A percentile compares a stretch with the other conserved stretches of the same genome.
Evolutionary conservation across 2,329 filamentous ascomycete species (phyloP).

Genomic region (Mycosphaerella sp.): DNA sequence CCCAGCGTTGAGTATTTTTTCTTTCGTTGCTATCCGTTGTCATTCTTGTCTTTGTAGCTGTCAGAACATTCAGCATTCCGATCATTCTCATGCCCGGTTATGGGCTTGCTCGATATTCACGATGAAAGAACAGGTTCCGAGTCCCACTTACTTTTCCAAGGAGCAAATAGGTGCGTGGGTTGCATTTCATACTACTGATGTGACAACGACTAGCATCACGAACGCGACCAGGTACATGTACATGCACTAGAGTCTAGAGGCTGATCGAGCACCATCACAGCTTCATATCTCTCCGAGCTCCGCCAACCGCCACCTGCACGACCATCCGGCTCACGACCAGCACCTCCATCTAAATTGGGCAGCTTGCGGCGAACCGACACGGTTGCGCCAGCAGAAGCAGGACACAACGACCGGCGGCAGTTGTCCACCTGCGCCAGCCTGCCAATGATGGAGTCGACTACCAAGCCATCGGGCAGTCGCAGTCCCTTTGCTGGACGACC

Average conservation of each 20-base stretch:
- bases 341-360: constrained; percentile 44
- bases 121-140: constrained; percentile 14
- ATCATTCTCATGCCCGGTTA: background rate
- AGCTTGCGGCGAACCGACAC: constrained; percentile 29
- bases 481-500: constrained; percentile 32
- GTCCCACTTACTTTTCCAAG: constrained; percentile 28
- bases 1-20: no score
- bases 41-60: no score
- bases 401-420: constrained; percentile 22
- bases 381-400: background rate
- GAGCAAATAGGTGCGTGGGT: constrained; percentile 27
- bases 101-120: background rate
- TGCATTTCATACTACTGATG: background rate
- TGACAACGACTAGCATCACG: background rate
- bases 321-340: constrained; percentile 65
- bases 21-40: no score
- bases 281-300: constrained; percentile 63
- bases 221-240: background rate
- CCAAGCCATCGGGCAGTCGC: constrained; percentile 16
- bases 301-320: constrained; percentile 57
- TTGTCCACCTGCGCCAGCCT: constrained; percentile 32
- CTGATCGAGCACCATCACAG: constrained; percentile 38
- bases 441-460: constrained; percentile 23
- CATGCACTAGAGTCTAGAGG: background rate
- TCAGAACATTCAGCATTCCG: background rate